Base-by-base conservation (phyloP, 2,329 filamentous ascomycete species). In the Penicillium sp. region DNA sequence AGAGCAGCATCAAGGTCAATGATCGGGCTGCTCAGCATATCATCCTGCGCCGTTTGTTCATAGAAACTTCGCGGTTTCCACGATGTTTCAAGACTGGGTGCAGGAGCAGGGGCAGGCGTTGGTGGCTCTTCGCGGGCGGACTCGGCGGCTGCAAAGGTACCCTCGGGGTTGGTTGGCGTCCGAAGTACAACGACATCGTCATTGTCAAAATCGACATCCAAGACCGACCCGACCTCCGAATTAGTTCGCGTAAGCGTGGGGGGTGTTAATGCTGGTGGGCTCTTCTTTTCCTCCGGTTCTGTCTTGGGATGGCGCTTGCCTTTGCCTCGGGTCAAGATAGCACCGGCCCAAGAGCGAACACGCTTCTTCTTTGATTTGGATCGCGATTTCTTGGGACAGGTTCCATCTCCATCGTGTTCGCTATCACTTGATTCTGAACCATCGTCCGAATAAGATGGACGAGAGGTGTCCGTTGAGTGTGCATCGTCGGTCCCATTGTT, bases 1-100 rank as follows among this genome's bases (percentile, higher is more conserved):
- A 97, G 80, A 24, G 92, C 94, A 16, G 92, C 92, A 73, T 99
- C 94, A 38, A 99, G 77, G 69, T 99, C 94, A 57, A 99, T 95
- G 70, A 96, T 87, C 7, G 89, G 86, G 64, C 85, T 63, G 38
- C 54, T 89, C 46, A 86, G 81, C 3, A 82, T 70, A 53, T 95
- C 89, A 42, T 86, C 83, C 8, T 83, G 79, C 2, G 65, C 55
- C 35, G 46, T 66, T 53, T 75, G 73, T 41, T 75, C 73, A 42
- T 75, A 75, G 47, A 75, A 75, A 46, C 72, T 75, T 46, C 67
- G 65, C 20, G 73, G 73, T 55, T 75, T 75, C 73, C 73, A 75
- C 7, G 73, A 63, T 7, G 56, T 63, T 43, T 75, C 73, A 40
- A 75, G 58, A n/a, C 62, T 57, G 5, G 64, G 57, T 8, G 44